Percentiles rank a stretch among this genome's conserved stretches.
Evolutionary conservation across 1,284 basidiomycete species (phyloP).

Genomic region (Schizophyllum commune): DNA sequence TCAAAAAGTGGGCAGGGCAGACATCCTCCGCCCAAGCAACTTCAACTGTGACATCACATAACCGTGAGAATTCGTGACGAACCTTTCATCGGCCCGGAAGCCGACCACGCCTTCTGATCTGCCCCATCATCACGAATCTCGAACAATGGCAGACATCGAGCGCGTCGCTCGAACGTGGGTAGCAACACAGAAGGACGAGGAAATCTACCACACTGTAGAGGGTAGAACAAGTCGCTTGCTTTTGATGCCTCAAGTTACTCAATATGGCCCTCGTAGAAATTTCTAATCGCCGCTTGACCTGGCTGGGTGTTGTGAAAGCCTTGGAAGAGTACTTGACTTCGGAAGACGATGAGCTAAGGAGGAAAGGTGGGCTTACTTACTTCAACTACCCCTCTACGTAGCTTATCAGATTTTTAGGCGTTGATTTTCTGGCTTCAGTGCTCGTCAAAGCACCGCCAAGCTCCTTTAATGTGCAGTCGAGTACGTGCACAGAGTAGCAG

Average conservation of each 20-base stretch:
- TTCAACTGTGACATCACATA: too few relatives aligned
- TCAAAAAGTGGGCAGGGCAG: too few relatives aligned
- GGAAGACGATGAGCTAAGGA: conserved; percentile 72
- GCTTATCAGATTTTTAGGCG: conserved; percentile 40
- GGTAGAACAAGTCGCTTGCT: conserved; percentile 28
- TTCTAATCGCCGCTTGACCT: conserved; percentile 25
- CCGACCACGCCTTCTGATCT: conserved; percentile 1
- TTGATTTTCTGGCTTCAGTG: conserved; percentile 64
- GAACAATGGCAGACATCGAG: conserved; percentile 26
- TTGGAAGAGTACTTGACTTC: conserved; percentile 84
- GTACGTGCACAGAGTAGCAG: too few relatives aligned
- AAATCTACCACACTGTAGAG: conserved; percentile 51
- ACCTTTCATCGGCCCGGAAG: too few relatives aligned
- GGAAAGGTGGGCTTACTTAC: conserved; percentile 50
- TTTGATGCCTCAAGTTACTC: neutral
- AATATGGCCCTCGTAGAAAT: neutral
- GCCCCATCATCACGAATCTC: conserved; percentile 28
- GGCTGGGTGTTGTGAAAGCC: conserved; percentile 81
- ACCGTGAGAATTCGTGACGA: too few relatives aligned
- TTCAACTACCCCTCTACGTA: conserved; percentile 4
- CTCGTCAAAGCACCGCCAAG: conserved; percentile 45
- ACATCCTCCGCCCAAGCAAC: too few relatives aligned
- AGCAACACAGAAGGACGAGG: conserved; percentile 50
- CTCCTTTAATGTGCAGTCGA: conserved; percentile 75
- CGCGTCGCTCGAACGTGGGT: conserved; percentile 71